Percentiles rank a stretch among this genome's conserved stretches.
Conservation (phyloP, 805 yeast genomes). For the Maudiozyma saulgeensis region DNA sequence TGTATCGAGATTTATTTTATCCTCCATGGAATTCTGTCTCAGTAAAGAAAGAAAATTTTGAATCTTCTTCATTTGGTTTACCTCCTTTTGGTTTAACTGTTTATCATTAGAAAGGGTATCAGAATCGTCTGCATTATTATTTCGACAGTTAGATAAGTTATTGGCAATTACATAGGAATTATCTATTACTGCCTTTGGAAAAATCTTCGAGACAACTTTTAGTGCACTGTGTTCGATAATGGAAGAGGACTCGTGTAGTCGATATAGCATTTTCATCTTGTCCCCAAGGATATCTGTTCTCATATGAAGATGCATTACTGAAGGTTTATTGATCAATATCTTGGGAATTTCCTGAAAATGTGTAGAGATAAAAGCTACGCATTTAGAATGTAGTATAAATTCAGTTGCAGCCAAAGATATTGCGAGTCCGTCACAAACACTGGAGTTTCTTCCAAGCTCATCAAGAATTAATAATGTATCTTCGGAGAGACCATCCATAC, state of each 20-base stretch:
- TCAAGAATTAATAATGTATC: slow-evolving; percentile 38
- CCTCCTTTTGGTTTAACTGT: no score
- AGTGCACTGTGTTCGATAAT: slow-evolving; percentile 28
- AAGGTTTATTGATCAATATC: slow-evolving; percentile 26
- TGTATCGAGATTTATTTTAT: slow-evolving; percentile 2
- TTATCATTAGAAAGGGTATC: neutral
- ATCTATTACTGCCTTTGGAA: slow-evolving; percentile 18
- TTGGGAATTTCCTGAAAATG: slow-evolving; percentile 37
- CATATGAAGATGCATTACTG: slow-evolving; percentile 34
- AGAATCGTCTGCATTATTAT: neutral
- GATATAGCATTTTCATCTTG: slow-evolving; percentile 27
- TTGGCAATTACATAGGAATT: slow-evolving; percentile 22
- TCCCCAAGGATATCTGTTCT: slow-evolving; percentile 14
- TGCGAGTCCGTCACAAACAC: slow-evolving; percentile 43
- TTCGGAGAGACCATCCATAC: slow-evolving; percentile 29
- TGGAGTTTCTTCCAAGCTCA: slow-evolving; percentile 48
- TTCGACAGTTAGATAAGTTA: neutral
- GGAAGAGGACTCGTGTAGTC: slow-evolving; percentile 13
- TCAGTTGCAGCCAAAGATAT: slow-evolving; percentile 39
- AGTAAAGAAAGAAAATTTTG: slow-evolving; percentile 22
- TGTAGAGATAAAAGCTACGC: slow-evolving; percentile 34
- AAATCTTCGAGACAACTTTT: slow-evolving; percentile 19
- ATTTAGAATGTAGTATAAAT: slow-evolving; percentile 21
- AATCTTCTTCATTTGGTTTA: slow-evolving; percentile 19
- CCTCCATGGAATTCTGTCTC: neutral